phyloP scores from a whole-genome alignment of 2,329 filamentous ascomycete species.

The Clonostachys chloroleuca region DNA sequence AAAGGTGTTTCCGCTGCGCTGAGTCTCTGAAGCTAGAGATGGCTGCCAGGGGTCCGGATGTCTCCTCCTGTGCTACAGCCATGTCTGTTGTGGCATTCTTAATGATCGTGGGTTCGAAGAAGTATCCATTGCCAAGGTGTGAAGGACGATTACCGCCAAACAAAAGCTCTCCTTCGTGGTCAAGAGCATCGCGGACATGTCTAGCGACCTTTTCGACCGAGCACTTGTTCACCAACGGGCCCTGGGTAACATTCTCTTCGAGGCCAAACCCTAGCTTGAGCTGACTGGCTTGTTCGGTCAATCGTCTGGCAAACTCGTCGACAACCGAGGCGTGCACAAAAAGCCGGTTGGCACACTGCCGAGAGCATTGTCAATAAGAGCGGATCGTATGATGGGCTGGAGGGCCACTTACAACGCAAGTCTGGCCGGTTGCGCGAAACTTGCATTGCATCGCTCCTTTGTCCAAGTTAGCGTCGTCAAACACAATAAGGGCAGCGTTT shows the following conservation, averaged over 20 bases:
- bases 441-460: constrained; percentile 80
- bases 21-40: constrained; percentile 79
- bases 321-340: constrained; percentile 78
- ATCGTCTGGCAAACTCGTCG: constrained; percentile 64
- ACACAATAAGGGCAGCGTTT: constrained; percentile 95
- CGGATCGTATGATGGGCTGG: too few relatives aligned
- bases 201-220: constrained; percentile 74
- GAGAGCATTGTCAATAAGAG: too few relatives aligned
- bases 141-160: constrained; percentile 70
- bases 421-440: constrained; percentile 93
- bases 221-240: constrained; percentile 79
- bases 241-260: constrained; percentile 67
- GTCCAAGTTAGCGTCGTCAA: constrained; percentile 90
- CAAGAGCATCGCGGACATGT: constrained; percentile 75
- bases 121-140: constrained; percentile 74
- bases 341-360: constrained; percentile 69
- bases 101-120: constrained; percentile 86
- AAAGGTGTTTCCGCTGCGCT: constrained; percentile 59
- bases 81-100: constrained; percentile 83
- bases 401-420: constrained; percentile 59
- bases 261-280: constrained; percentile 79
- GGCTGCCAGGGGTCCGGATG: constrained; percentile 89
- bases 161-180: constrained; percentile 72
- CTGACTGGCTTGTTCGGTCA: constrained; percentile 66
- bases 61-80: constrained; percentile 83